Evolutionary conservation across 2,329 filamentous ascomycete genomes (phyloP).

Genomic region (Myriosclerotinia curreyana): DNA sequence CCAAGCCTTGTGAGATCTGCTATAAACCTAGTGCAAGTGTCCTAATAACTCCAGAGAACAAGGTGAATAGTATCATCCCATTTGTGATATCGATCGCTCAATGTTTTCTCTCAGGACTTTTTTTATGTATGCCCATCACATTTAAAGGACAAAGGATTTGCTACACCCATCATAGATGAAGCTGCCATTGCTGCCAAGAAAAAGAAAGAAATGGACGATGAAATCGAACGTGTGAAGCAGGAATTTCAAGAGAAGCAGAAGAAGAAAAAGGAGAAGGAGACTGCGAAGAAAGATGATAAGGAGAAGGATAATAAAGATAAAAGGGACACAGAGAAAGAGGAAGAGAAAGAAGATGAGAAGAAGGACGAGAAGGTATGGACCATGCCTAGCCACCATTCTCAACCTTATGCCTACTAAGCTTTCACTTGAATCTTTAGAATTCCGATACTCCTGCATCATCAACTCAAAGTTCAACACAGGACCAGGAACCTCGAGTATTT

Average conservation of each 20-base stretch:
- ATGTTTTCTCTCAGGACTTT: constrained; percentile 59
- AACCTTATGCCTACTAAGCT: constrained; percentile 6
- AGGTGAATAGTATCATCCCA: constrained; percentile 52
- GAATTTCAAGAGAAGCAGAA: constrained; percentile 78
- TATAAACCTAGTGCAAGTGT: constrained; percentile 86
- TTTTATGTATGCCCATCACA: constrained; percentile 88
- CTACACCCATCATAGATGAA: constrained; percentile 68
- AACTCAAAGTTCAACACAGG: constrained; percentile 14
- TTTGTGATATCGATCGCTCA: background rate
- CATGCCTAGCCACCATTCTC: background rate
- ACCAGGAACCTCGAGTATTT: constrained; percentile 74
- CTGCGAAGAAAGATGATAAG: constrained; percentile 52
- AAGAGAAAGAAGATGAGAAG: constrained; percentile 47
- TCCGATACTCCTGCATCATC: constrained; percentile 25
- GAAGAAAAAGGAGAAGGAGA: constrained; percentile 64
- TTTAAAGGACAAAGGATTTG: constrained; percentile 79
- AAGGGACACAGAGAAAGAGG: constrained; percentile 44
- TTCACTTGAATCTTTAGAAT: constrained; percentile 29
- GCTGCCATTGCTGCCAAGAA: constrained; percentile 57
- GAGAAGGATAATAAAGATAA: constrained; percentile 46
- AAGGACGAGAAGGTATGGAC: constrained; percentile 42
- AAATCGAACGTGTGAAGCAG: constrained; percentile 61
- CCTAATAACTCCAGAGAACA: constrained; percentile 83
- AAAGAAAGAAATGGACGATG: constrained; percentile 63
- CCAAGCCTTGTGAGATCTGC: constrained; percentile 86